Evolutionary conservation across 1,284 basidiomycete genomes (phyloP), one percentile per base, ranked within the genome.

Genomic region (Rhodotorula sp.): DNA sequence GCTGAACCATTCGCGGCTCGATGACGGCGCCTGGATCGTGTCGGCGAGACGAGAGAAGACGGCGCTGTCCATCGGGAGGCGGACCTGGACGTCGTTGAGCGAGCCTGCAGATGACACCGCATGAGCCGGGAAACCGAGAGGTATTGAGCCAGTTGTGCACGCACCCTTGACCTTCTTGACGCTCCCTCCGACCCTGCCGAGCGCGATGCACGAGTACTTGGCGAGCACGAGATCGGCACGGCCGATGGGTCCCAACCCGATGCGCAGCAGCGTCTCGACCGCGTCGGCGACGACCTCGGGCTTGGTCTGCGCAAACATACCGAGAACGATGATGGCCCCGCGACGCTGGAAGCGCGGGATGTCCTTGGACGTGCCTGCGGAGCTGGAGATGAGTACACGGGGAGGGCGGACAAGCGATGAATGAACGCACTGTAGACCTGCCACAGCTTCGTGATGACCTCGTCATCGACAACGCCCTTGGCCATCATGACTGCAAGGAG

Each of bases 81-180:
- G 88, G 67, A 94, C 85, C 9, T 88, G 91, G 78, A 93, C 92
- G 83, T 98, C 92, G 41, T 89, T 84, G 21, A 98, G 86, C 0
- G 93, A 96, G 3, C 93, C 92, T 67, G 60, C 21, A 34, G 12
- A 42, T 13, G 9, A 7, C 19, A 34, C 34, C 34, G 34, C 34
- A 34, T 34, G 25, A 16, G 42, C n/a, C 2, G 9, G 1, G 12
- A 17, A 9, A 19, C 42, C 52, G 34, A 44, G 13, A 8, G 13
- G 19, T 19, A 34, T 3, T 13, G n/a, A 19, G 53, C 3, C 21
- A 27, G 41, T 21, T 91, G 63, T 3, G 34, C n/a, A 48, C 81
- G 66, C 67, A 89, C 92, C 96, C 84, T 99, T 99, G 77, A 99
- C 88, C 81, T 98, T 99, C 85, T 98, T 99, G 46, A 89, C 91